Percentiles rank a stretch among this genome's conserved stretches.
Conservation (phyloP, 495 filamentous ascomycete genomes). For the Rostrohypoxylon terebratum region DNA sequence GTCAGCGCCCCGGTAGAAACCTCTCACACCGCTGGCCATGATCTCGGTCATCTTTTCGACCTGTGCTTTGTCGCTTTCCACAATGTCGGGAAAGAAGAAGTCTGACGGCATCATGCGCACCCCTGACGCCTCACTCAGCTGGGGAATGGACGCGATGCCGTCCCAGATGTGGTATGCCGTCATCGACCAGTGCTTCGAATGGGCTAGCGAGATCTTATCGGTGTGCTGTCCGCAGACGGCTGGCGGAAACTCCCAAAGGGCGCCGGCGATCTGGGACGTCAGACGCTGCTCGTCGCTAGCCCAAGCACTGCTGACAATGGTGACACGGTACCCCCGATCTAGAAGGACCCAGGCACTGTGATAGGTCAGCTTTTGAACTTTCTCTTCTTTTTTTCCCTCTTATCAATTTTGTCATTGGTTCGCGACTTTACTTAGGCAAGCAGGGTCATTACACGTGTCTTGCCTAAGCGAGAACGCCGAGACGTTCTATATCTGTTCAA, state of each 20-base stretch:
- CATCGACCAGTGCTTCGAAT: conserved; percentile 61
- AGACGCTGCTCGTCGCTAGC: conserved; percentile 54
- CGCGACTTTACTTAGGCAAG: not conserved
- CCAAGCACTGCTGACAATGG: conserved; percentile 61
- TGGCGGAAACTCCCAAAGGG: conserved; percentile 65
- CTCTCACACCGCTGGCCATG: conserved; percentile 51
- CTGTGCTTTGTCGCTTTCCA: conserved; percentile 53
- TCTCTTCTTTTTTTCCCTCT: not conserved
- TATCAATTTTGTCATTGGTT: not conserved
- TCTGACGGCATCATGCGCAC: conserved; percentile 56
- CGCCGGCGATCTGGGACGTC: conserved; percentile 64
- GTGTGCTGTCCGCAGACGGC: conserved; percentile 62
- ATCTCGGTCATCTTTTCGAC: conserved; percentile 56
- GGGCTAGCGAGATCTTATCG: conserved; percentile 53
- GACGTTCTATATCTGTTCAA: not conserved
- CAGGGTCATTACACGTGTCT: no score
- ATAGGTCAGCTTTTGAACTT: conserved; percentile 26
- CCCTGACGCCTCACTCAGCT: conserved; percentile 52
- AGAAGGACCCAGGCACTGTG: conserved; percentile 59
- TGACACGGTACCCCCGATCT: conserved; percentile 63
- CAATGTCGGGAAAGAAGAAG: conserved; percentile 55
- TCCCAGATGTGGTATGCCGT: conserved; percentile 58
- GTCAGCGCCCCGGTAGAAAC: conserved; percentile 54
- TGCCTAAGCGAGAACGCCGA: not conserved
- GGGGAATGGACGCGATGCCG: conserved; percentile 52